phyloP scores from a whole-genome alignment of 768 basidiomycete genomes.

The Leucosporidium scottii region DNA sequence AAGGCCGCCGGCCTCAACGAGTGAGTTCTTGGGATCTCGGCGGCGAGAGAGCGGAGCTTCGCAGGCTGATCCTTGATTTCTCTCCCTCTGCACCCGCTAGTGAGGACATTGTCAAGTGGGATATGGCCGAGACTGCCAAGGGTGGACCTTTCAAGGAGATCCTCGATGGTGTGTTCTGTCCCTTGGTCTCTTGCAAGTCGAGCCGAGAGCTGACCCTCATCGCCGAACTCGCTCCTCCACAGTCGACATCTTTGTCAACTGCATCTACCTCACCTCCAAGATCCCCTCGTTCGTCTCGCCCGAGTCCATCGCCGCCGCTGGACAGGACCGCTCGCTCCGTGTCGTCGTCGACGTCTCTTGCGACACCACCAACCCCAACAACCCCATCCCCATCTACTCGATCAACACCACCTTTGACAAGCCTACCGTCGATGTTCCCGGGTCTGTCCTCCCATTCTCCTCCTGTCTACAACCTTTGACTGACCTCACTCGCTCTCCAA shows the following conservation, averaged over 20 bases:
- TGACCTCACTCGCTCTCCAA: background rate
- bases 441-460: constrained; percentile 48
- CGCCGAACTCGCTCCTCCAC: background rate
- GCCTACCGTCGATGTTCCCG: constrained; percentile 80
- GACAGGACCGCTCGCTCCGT: constrained; percentile 58
- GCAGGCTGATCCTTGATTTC: background rate
- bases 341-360: constrained; percentile 97
- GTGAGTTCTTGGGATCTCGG: constrained; percentile 49
- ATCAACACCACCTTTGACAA: constrained; percentile 90
- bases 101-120: constrained; percentile 94
- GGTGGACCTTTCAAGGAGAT: constrained; percentile 95
- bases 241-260: constrained; percentile 98
- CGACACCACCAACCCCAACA: constrained; percentile 97
- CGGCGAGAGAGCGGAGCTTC: too few species aligned
- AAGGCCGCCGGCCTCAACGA: constrained; percentile 84
- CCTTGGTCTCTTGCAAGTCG: too few species aligned
- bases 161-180: constrained; percentile 53
- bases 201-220: background rate
- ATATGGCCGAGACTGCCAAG: constrained; percentile 90
- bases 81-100: constrained; percentile 45
- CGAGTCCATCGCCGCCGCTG: constrained; percentile 65
- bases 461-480: constrained; percentile 19
- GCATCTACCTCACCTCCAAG: constrained; percentile 85
- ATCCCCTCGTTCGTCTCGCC: constrained; percentile 76
- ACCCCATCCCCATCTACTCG: constrained; percentile 92